Evolutionary conservation across 2,329 filamentous ascomycete genomes (phyloP).

Genomic region (Tolypocladium amazonense): DNA sequence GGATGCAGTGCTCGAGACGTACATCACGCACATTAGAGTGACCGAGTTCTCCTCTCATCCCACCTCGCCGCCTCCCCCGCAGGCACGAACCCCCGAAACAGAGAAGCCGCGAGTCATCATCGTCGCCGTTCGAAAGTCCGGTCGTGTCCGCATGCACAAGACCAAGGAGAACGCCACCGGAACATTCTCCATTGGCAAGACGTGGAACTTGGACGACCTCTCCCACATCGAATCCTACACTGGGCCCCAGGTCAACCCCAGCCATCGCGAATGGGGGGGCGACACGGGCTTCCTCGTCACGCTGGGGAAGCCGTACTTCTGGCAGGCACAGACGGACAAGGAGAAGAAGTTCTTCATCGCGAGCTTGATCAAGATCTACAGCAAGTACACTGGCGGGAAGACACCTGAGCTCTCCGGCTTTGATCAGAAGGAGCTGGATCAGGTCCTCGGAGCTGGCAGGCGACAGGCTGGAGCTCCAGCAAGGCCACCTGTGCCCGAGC

Average conservation of each 20-base stretch:
- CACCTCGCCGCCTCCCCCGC: slow-evolving; percentile 73
- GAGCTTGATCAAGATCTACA: slow-evolving; percentile 90
- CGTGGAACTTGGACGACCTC: slow-evolving; percentile 92
- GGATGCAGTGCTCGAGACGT: slow-evolving; percentile 56
- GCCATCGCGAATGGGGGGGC: slow-evolving; percentile 67
- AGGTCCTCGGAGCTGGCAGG: slow-evolving; percentile 53
- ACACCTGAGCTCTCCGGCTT: slow-evolving; percentile 74
- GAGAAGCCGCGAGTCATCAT: slow-evolving; percentile 91
- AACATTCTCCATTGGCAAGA: slow-evolving; percentile 94
- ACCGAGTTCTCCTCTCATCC: slow-evolving; percentile 77
- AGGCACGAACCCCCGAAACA: slow-evolving; percentile 54
- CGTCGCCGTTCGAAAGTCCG: slow-evolving; percentile 84
- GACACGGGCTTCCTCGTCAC: slow-evolving; percentile 79
- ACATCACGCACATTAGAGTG: slow-evolving; percentile 94
- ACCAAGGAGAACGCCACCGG: slow-evolving; percentile 91
- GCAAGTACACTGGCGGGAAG: slow-evolving; percentile 87
- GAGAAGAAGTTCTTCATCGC: slow-evolving; percentile 99
- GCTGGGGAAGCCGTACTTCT: slow-evolving; percentile 91
- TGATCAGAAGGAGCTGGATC: slow-evolving; percentile 65
- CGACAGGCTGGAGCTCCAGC: slow-evolving; percentile 17
- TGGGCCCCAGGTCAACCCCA: slow-evolving; percentile 42
- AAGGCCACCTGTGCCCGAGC: slow-evolving; percentile 16
- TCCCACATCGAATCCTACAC: slow-evolving; percentile 74
- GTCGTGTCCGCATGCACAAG: slow-evolving; percentile 91
- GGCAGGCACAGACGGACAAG: slow-evolving; percentile 85